A percentile compares a stretch with the other conserved stretches of the same genome.
phyloP scores from a whole-genome alignment of 768 basidiomycete genomes.

The Thelephora aurantiotincta region DNA sequence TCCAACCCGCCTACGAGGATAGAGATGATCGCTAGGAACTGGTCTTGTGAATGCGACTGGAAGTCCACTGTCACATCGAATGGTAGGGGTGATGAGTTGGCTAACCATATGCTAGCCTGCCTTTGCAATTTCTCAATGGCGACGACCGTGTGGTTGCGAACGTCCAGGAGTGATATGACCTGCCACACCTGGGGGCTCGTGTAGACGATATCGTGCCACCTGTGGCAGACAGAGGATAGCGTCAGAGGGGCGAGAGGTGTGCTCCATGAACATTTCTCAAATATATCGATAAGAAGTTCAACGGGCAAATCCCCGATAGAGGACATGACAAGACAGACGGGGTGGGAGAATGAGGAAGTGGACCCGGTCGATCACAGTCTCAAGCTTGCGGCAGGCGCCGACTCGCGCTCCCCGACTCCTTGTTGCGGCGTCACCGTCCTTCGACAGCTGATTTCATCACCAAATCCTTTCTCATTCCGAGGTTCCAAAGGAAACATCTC shows the following conservation, averaged over 20 bases:
- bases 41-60: conserved; percentile 29
- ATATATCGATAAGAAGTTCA: conserved; percentile 53
- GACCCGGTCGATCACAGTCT: too few species aligned
- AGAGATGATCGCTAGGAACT: conserved; percentile 47
- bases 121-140: conserved; percentile 24
- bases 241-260: conserved; percentile 30
- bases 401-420: too few species aligned
- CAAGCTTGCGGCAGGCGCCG: too few species aligned
- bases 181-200: conserved; percentile 51
- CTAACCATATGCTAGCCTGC: conserved; percentile 40
- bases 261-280: conserved; percentile 21
- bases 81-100: conserved; percentile 35
- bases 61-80: conserved; percentile 46
- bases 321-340: background rate
- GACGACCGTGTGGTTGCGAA: conserved; percentile 14
- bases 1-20: conserved; percentile 40
- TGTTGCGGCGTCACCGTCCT: too few species aligned
- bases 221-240: conserved; percentile 38
- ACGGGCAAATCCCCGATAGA: conserved; percentile 29
- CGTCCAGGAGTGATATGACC: conserved; percentile 32
- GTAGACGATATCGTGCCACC: conserved; percentile 43
- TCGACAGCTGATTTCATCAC: too few species aligned
- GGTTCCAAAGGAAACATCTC: too few species aligned
- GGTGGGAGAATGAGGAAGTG: too few species aligned
- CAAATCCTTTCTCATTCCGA: too few species aligned